phyloP scores from a whole-genome alignment of 805 yeast genomes.

The Cephaloascus albidus region DNA sequence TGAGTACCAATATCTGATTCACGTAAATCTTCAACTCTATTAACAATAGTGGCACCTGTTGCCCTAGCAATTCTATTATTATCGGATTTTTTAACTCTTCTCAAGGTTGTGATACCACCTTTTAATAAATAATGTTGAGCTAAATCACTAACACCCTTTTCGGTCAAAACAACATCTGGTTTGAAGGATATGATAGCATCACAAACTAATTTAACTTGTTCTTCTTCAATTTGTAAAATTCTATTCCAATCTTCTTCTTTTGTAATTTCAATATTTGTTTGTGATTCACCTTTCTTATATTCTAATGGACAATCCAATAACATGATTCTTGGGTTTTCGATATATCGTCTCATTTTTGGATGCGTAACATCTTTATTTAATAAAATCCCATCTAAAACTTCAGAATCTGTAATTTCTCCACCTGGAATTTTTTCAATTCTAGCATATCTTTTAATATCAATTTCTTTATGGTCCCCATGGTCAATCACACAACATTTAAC shows the following conservation, averaged over 20 bases:
- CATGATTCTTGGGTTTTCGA: constrained; percentile 82
- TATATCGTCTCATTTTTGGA: constrained; percentile 90
- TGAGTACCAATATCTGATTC: constrained; percentile 82
- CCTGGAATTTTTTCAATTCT: constrained; percentile 97
- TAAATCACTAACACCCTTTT: constrained; percentile 95
- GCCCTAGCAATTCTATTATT: constrained; percentile 95
- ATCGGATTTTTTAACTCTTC: constrained; percentile 94
- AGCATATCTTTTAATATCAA: constrained; percentile 87
- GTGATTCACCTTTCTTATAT: constrained; percentile 98
- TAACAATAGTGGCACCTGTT: constrained; percentile 95
- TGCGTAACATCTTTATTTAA: constrained; percentile 97
- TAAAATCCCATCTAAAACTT: constrained; percentile 84
- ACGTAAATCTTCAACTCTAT: constrained; percentile 88
- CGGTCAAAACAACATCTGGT: constrained; percentile 94
- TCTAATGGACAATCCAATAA: constrained; percentile 94
- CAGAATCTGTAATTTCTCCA: constrained; percentile 87
- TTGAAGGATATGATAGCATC: constrained; percentile 75
- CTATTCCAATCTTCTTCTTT: constrained; percentile 96
- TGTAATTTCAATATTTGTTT: constrained; percentile 93
- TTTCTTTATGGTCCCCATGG: constrained; percentile 59
- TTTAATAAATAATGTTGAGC: constrained; percentile 95
- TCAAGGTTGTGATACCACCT: constrained; percentile 85
- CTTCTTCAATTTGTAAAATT: constrained; percentile 93
- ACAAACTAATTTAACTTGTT: constrained; percentile 83
- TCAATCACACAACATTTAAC: constrained; percentile 73